Conservation (phyloP, 371 early-diverging fungal species). For the Zychaea mexicana region DNA sequence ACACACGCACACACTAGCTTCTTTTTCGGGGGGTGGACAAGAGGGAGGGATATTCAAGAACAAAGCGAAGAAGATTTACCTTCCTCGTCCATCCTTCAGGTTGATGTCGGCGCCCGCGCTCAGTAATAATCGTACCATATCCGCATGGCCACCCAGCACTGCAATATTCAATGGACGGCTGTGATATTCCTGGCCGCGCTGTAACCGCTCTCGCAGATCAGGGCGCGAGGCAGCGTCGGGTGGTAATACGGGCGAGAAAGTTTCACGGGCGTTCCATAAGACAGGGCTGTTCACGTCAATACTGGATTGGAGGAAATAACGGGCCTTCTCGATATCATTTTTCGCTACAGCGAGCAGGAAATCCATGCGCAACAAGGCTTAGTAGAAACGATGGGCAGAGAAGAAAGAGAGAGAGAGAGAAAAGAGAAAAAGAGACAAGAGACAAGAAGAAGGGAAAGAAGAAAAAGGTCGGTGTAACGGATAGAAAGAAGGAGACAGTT, state of each 20-base stretch:
- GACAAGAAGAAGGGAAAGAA: not conserved
- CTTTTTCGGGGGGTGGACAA: not conserved
- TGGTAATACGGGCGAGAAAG: constrained; percentile 46
- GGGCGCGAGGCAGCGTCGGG: constrained; percentile 29
- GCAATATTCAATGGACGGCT: constrained; percentile 72
- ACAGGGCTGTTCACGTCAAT: constrained; percentile 57
- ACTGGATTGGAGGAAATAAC: constrained; percentile 44
- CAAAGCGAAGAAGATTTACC: constrained; percentile 34
- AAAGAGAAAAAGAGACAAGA: not conserved
- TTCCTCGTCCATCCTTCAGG: constrained; percentile 69
- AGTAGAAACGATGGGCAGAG: not conserved
- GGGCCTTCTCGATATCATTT: constrained; percentile 52
- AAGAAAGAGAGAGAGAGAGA: not conserved
- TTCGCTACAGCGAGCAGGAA: constrained; percentile 50
- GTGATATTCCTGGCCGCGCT: constrained; percentile 46
- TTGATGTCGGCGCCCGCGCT: constrained; percentile 69
- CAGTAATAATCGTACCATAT: constrained; percentile 59
- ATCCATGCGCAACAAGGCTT: constrained; percentile 38
- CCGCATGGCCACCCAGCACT: constrained; percentile 64
- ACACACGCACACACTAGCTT: not conserved
- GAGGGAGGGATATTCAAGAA: not conserved
- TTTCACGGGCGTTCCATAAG: constrained; percentile 52
- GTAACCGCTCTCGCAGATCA: constrained; percentile 36
- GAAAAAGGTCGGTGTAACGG: not conserved
- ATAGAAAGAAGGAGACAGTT: not conserved